Base-by-base conservation (phyloP, 306 rosid genomes). In the Alnus rubra region DNA sequence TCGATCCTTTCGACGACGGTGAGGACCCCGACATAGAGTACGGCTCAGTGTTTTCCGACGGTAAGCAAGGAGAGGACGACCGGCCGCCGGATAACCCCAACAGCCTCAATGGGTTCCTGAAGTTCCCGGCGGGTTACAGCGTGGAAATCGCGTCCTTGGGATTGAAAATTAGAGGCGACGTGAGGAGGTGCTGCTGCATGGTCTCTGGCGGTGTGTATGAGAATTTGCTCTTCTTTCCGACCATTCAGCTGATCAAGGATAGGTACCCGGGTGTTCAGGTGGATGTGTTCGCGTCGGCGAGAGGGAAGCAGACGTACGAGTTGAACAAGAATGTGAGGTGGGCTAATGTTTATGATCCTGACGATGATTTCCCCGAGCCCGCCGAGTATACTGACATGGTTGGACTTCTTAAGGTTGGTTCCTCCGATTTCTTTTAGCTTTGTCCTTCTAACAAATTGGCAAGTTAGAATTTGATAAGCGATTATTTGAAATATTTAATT, bases 251-350 rank as follows among this genome's bases (percentile, higher is more conserved):
- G 81, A 48, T 94, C 28, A 94, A 91, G 86, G 92, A 90, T 75
- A 87, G 97, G 60, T 92, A 92, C 28, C 98, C 97, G 15, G 98
- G 97, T 56, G 97, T 92, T 73, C 91, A 60, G 81, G 81, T 91
- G 54, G 98, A 92, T 51, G 88, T 91, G 48, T 68, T 91, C 55
- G 77, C 92, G 0, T 85, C 94, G 9, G 89, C 87, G 2, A 90
- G 98, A 74, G 97, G 95, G 30, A 92, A 92, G 70, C 97, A 94
- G 77, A 64, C 88, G 69, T 90, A 84, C 37, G 97, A 94, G 81
- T 18, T 94, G 88, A 94, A 91, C 53, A 94, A 92, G 88, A 92
- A 92, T 85, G 97, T 94, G 82, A 85, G 97, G 75, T 91, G 92
- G 91, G 89, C 97, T 3, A 82, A 74, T 88, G 97, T 56, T 3